Evolutionary conservation across 768 basidiomycete genomes (phyloP), one percentile per base, ranked within the genome.

Genomic region (Crepidotus variabilis): DNA sequence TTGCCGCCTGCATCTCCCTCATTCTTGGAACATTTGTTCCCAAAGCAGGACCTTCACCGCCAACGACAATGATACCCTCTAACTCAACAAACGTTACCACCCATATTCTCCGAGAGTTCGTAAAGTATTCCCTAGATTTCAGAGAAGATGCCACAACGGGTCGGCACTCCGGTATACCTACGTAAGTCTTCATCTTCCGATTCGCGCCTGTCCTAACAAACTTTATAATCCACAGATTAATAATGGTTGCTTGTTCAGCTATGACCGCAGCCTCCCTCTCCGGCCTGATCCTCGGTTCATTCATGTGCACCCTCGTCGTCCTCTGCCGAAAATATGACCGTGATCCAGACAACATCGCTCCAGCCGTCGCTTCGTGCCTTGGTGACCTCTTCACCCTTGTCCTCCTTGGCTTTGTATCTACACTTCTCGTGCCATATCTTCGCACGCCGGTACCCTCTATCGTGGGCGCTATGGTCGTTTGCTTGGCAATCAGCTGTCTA

Each of bases 341-440:
- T 43, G 89, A 99, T 70, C 97, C 97, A 54, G 95, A 94, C 87
- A 99, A 99, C 69, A 95, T 98, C 61, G 90, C 95, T 1, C 92
- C 97, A 0, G 94, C 97, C 0, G 79, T 98, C 8, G 97, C 97
- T 0, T 84, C 93, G 2, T 93, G 92, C 63, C 79, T 98, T 1
- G 96, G 97, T 4, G 97, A 98, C 65, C 79, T 99, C 33, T 79
- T 98, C 50, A 96, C 96, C 0, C 83, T 99, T 49, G 79, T 85
- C 57, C 84, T 98, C 54, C 75, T 98, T 23, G 91, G 88, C n/a
- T 55, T 74, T 16, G 76, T 87, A n/a, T 87, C 91, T 6, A 80
- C 88, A 2, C 57, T 83, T n/a, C 80, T 96, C 56, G 83, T 94
- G 47, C 72, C 75, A 47, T 78, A 82, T 60, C 73, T 91, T 36